Conservation (phyloP, 768 basidiomycete species). For the Mycena haematopus region DNA sequence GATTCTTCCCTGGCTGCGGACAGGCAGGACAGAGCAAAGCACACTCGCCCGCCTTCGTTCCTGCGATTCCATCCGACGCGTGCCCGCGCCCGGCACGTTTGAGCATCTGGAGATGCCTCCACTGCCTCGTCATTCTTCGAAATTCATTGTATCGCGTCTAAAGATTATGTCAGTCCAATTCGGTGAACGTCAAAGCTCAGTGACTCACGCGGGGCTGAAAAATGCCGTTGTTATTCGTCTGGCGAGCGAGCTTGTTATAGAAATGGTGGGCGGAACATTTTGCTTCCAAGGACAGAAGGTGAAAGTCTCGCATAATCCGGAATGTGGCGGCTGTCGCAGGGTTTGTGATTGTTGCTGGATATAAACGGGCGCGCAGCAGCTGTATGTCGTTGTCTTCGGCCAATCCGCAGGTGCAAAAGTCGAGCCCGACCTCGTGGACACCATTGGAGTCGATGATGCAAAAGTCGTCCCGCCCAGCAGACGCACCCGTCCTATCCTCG, state of each 20-base stretch:
- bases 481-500: too few relatives aligned
- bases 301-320: conserved; percentile 11
- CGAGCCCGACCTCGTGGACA: conserved; percentile 22
- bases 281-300: conserved; percentile 20
- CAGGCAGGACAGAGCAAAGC: conserved; percentile 16
- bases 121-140: neutral
- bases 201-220: conserved; percentile 4
- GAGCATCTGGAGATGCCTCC: conserved; percentile 17
- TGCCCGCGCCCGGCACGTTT: conserved; percentile 17
- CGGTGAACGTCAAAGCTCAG: neutral
- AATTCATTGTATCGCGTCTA: neutral
- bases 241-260: conserved; percentile 19
- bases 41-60: conserved; percentile 4
- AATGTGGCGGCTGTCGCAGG: conserved; percentile 24
- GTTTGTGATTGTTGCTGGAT: conserved; percentile 23
- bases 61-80: conserved; percentile 2
- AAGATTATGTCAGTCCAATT: neutral
- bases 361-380: conserved; percentile 7
- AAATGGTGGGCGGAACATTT: conserved; percentile 29
- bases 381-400: conserved; percentile 13
- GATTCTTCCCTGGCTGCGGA: conserved; percentile 16
- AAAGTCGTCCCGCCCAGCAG: neutral
- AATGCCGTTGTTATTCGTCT: conserved; percentile 23
- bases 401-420: conserved; percentile 26
- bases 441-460: conserved; percentile 17